Evolutionary conservation across 148 eudicot genomes (phyloP).

Genomic region (Diospyros kaki): DNA sequence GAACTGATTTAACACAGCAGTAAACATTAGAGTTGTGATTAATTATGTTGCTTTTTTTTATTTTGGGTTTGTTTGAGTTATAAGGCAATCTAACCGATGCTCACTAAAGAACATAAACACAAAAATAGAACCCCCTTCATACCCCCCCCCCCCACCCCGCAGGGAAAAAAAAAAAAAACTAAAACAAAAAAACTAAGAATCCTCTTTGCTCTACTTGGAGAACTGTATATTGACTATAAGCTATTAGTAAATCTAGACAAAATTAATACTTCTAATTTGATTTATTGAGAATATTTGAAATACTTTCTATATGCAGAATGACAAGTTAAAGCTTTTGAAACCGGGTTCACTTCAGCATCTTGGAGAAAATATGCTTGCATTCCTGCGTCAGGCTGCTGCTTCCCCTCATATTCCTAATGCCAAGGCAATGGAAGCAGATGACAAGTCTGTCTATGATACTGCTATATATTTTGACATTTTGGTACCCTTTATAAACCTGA

Average conservation of each 20-base stretch:
- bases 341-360: conserved; percentile 98
- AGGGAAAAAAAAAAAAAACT: not conserved
- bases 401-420: conserved; percentile 51
- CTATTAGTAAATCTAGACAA: not conserved
- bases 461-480: conserved; percentile 89
- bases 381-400: conserved; percentile 68
- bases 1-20: not conserved
- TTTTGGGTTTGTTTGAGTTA: not conserved
- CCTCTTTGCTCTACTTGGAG: not conserved
- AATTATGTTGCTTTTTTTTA: not conserved
- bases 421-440: conserved; percentile 32
- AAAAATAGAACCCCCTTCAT: not conserved
- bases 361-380: conserved; percentile 96
- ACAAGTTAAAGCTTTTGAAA: conserved; percentile 72
- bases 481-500: conserved; percentile 37
- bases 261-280: not conserved
- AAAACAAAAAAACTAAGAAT: not conserved
- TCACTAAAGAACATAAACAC: not conserved
- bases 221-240: not conserved
- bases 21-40: not conserved
- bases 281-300: conserved; percentile 9
- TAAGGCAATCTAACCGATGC: not conserved
- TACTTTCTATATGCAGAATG: conserved; percentile 55
- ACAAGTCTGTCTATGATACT: conserved; percentile 32
- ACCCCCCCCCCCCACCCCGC: no score